Evolutionary conservation across 768 basidiomycete genomes (phyloP).

Genomic region (Hericium rajendrae): DNA sequence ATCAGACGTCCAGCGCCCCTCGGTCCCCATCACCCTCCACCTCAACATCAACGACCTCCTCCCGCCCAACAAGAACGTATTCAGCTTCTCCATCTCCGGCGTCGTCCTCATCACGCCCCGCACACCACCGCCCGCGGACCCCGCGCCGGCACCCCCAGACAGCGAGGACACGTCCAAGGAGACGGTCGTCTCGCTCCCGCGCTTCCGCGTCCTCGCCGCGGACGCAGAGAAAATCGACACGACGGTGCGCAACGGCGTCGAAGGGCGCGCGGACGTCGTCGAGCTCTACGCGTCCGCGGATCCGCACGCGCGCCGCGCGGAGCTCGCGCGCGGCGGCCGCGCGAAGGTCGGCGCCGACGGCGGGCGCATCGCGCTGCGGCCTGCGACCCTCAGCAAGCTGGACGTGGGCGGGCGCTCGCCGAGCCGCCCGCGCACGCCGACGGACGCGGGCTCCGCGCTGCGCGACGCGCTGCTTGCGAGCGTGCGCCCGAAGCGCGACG

Average conservation of each 20-base stretch:
- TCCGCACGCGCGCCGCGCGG: slow-evolving; percentile 53
- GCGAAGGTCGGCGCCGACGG: slow-evolving; percentile 56
- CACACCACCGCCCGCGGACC: slow-evolving; percentile 17
- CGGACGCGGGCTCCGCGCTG: slow-evolving; percentile 16
- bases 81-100: slow-evolving; percentile 59
- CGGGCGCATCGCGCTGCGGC: slow-evolving; percentile 45
- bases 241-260: slow-evolving; percentile 51
- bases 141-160: slow-evolving; percentile 13
- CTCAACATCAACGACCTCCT: slow-evolving; percentile 73
- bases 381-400: slow-evolving; percentile 17
- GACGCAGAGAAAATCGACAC: slow-evolving; percentile 52
- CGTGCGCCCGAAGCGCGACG: slow-evolving; percentile 36
- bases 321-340: slow-evolving; percentile 48
- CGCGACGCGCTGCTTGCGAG: slow-evolving; percentile 20
- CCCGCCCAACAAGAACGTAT: slow-evolving; percentile 51
- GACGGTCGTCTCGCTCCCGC: slow-evolving; percentile 52
- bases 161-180: slow-evolving; percentile 23
- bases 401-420: slow-evolving; percentile 12
- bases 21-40: slow-evolving; percentile 63
- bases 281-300: slow-evolving; percentile 57
- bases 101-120: slow-evolving; percentile 50
- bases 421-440: slow-evolving; percentile 17
- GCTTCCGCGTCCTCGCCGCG: slow-evolving; percentile 59
- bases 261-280: slow-evolving; percentile 30
- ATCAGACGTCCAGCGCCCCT: slow-evolving; percentile 24